These are phyloP conservation scores for Lumnitzera littorea DNA, from an alignment of 345 rosid genomes.

Conservation along the genomic window DNA sequence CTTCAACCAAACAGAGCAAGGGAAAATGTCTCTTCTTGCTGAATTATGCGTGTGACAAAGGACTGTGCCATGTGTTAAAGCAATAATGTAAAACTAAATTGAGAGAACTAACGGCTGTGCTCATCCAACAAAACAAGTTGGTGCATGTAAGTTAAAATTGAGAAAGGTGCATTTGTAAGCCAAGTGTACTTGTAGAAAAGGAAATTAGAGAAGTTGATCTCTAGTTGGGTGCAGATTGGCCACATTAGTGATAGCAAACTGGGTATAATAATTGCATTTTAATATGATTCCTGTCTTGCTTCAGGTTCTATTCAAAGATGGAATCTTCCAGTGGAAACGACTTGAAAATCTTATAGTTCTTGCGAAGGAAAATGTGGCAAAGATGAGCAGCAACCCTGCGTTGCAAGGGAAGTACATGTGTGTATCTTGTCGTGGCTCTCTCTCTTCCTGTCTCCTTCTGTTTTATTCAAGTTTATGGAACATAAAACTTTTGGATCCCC, in stretches of 20 bases:
- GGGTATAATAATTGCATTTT: conserved; percentile 1
- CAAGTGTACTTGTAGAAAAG: too few species aligned
- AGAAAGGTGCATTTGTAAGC: conserved; percentile 2
- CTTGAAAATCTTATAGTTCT: conserved; percentile 85
- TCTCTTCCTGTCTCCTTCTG: background rate
- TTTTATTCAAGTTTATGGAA: background rate
- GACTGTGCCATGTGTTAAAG: too few species aligned
- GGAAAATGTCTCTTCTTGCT: too few species aligned
- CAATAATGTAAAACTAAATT: too few species aligned
- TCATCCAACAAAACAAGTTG: too few species aligned
- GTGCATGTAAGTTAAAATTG: background rate
- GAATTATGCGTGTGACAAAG: too few species aligned
- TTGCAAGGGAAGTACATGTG: conserved; percentile 46
- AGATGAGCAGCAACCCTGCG: conserved; percentile 91
- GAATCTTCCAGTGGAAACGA: conserved; percentile 89
- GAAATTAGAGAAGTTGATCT: too few species aligned
- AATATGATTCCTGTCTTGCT: conserved; percentile 4
- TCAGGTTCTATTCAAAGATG: conserved; percentile 85
- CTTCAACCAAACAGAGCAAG: too few species aligned
- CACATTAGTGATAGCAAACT: too few species aligned
- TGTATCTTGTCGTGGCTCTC: conserved; percentile 16
- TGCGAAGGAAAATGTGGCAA: conserved; percentile 91
- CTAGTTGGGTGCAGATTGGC: too few species aligned
- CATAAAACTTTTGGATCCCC: background rate
- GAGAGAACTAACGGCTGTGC: background rate